Evolutionary conservation across 331 rosid genomes (phyloP), one percentile per base, ranked within the genome.

Genomic region (Erythrophleum ivorense): DNA sequence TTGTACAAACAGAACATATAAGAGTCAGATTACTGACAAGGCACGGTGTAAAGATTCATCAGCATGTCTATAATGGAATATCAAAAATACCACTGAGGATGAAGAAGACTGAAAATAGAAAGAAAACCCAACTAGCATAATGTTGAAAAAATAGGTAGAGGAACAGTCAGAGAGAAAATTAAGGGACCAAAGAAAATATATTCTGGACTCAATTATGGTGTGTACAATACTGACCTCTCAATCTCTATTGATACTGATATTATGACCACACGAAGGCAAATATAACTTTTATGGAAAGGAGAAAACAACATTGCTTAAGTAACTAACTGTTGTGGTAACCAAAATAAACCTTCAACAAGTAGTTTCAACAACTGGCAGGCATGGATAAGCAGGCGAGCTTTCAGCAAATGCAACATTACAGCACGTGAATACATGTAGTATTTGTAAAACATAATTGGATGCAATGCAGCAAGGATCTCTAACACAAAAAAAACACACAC

Each of bases 371-470:
- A 54, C 66, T 60, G 54, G 71, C 38, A 52, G 52, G 46, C 45
- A 64, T 64, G 38, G 34, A 40, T 46, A 81, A 53, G 6, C 72
- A 77, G 49, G 71, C 15, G 18, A 78, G 31, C 67, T n/a, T 82
- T 69, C 62, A 52, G 60, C 31, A 77, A 70, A 63, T 14, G 21
- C 68, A 41, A 40, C 41, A 21, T 46, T 60, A 52, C 31, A 45
- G 10, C 46, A 18, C 5, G 34, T 36, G 29, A 18, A 43, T 1
- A 7, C 24, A 55, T 21, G 13, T 1, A 33, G 48, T 41, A 43
- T 19, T 67, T 40, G 52, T n/a, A 41, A 21, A 12, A 21, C 3
- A 66, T 65, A 65, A 41, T 71, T 6, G 52, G 54, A 1, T 21
- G 43, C 67, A 63, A 70, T 41, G 46, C 55, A 71, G 9, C 67